A percentile compares a stretch with the other conserved stretches of the same genome.
phyloP scores from a whole-genome alignment of 345 rosid genomes.

The Murraya koenigii region DNA sequence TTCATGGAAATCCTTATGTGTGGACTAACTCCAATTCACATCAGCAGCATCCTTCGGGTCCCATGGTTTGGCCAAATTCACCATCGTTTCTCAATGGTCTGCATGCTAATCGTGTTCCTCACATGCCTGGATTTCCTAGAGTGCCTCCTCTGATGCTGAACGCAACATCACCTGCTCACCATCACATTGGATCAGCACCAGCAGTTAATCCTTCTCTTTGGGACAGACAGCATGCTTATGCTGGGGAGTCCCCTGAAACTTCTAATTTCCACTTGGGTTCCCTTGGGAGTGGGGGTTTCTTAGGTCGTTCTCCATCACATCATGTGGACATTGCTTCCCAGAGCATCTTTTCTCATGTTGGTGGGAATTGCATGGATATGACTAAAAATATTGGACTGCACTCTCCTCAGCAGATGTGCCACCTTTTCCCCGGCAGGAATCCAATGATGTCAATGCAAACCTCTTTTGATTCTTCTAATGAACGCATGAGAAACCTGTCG shows the following conservation, averaged over 20 bases:
- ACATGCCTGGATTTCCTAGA: slow-evolving; percentile 61
- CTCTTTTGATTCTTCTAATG: slow-evolving; percentile 70
- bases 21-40: slow-evolving; percentile 73
- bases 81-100: slow-evolving; percentile 69
- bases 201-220: slow-evolving; percentile 67
- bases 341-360: slow-evolving; percentile 49
- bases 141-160: slow-evolving; percentile 62
- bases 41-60: slow-evolving; percentile 58
- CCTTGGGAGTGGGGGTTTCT: slow-evolving; percentile 59
- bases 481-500: slow-evolving; percentile 62
- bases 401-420: slow-evolving; percentile 71
- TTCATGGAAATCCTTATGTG: slow-evolving; percentile 51
- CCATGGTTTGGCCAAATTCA: slow-evolving; percentile 79
- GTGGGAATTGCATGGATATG: slow-evolving; percentile 58
- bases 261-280: slow-evolving; percentile 73
- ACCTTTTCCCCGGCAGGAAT: slow-evolving; percentile 65
- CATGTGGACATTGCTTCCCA: slow-evolving; percentile 65
- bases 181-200: slow-evolving; percentile 86
- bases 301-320: slow-evolving; percentile 63
- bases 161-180: slow-evolving; percentile 59
- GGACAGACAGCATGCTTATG: slow-evolving; percentile 71
- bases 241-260: slow-evolving; percentile 74
- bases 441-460: slow-evolving; percentile 59
- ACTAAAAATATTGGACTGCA: slow-evolving; percentile 51
- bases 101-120: slow-evolving; percentile 52